phyloP scores from a whole-genome alignment of 192 early-diverging fungal genomes.

The Coemansia sp. region DNA sequence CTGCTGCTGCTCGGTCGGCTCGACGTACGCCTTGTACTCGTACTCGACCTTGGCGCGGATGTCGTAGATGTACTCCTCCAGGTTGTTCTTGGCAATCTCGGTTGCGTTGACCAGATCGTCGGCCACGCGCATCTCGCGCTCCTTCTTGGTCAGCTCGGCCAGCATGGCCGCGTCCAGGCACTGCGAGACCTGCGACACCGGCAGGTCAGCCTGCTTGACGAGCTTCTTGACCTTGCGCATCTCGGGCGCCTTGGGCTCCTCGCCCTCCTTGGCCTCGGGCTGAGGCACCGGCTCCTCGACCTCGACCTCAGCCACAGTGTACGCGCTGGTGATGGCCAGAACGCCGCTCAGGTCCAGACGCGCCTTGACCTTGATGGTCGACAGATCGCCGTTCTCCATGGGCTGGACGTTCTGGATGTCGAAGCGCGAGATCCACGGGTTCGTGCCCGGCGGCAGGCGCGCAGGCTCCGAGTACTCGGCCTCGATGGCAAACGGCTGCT shows the following conservation, averaged over 20 bases:
- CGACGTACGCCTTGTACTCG: conserved; percentile 71
- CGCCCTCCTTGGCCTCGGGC: conserved; percentile 57
- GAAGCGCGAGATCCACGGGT: conserved; percentile 81
- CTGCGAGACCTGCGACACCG: conserved; percentile 63
- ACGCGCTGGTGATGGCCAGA: conserved; percentile 76
- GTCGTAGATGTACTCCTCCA: conserved; percentile 99
- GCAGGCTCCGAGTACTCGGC: conserved; percentile 73
- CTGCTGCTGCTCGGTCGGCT: conserved; percentile 65
- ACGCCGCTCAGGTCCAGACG: conserved; percentile 83
- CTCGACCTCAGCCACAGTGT: conserved; percentile 84
- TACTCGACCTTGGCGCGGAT: conserved; percentile 82
- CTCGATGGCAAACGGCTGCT: conserved; percentile 78
- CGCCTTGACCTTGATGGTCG: conserved; percentile 91
- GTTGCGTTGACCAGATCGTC: conserved; percentile 94
- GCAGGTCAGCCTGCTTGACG: conserved; percentile 81
- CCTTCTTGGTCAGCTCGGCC: conserved; percentile 68
- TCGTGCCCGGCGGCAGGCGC: conserved; percentile 72
- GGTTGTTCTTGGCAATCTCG: conserved; percentile 87
- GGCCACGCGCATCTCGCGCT: conserved; percentile 77
- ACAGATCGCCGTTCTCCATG: conserved; percentile 58
- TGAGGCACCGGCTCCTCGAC: conserved; percentile 75
- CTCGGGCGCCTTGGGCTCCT: conserved; percentile 55
- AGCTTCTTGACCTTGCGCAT: conserved; percentile 90
- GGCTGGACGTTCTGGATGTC: conserved; percentile 79
- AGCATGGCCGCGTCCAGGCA: conserved; percentile 61